Evolutionary conservation across 306 rosid species (phyloP).

Genomic region (Calophaca sinica): DNA sequence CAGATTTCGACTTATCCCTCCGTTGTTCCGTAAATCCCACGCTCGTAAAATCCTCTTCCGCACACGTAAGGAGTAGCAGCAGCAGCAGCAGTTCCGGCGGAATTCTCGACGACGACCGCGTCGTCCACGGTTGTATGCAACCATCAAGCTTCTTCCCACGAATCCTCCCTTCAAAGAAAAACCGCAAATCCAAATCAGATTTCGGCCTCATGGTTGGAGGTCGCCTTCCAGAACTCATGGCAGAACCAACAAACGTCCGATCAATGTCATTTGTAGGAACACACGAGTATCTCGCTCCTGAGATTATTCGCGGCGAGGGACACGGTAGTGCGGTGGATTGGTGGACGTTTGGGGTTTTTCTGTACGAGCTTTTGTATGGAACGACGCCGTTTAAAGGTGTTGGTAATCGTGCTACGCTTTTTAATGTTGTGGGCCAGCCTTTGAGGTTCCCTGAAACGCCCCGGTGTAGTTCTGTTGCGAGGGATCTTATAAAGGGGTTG

Average conservation of each 20-base stretch:
- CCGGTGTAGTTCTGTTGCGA: conserved; percentile 57
- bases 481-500: conserved; percentile 79
- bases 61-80: conserved; percentile 41
- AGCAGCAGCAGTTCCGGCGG: conserved; percentile 8
- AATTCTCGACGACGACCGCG: conserved; percentile 34
- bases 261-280: conserved; percentile 96
- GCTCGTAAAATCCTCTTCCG: conserved; percentile 81
- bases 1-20: conserved; percentile 85
- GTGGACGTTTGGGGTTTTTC: conserved; percentile 93
- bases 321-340: conserved; percentile 96
- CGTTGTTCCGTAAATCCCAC: conserved; percentile 85
- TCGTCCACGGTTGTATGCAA: conserved; percentile 54
- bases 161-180: conserved; percentile 69
- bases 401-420: conserved; percentile 76
- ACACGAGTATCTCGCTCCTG: conserved; percentile 91
- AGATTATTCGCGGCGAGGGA: conserved; percentile 85
- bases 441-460: conserved; percentile 75
- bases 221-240: conserved; percentile 85
- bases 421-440: conserved; percentile 86
- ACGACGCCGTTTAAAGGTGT: conserved; percentile 86
- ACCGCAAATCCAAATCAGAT: conserved; percentile 77
- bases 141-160: conserved; percentile 74
- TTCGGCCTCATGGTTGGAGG: conserved; percentile 64
- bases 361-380: conserved; percentile 84
- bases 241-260: conserved; percentile 84